Base-by-base conservation (phyloP, 2,329 filamentous ascomycete species). In the Lachnellula occidentalis region DNA sequence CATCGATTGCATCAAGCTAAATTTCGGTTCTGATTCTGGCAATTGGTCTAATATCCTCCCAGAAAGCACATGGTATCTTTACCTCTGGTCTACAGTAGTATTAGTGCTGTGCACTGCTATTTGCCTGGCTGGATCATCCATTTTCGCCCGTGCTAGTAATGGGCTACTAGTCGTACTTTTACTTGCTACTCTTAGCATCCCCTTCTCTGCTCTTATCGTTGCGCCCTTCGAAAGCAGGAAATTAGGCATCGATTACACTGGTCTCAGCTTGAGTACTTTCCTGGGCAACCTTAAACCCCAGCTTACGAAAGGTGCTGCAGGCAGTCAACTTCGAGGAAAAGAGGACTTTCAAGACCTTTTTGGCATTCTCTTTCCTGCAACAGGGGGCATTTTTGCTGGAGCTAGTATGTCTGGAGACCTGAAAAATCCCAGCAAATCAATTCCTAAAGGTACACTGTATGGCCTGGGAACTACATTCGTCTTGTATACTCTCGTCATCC, bases 401-500 rank as follows among this genome's bases (percentile, higher is more conserved):
- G 90, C 90, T 6, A 92, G 88, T 62, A 95, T 95, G 90, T 95
- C 90, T 7, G 90, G 90, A 17, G 90, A 95, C 67, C 71, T 95
- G 48, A 87, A 81, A 58, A 86, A 90, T 59, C 90, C 90, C 0
- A 92, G 88, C 75, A 89, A 85, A 69, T 82, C 89, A 1, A 95
- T 95, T 51, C 90, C 90, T 0, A 86, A 82, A 58, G 90, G 90
- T n/a, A 95, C 90, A 0, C 72, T 95, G 1, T 88, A 83, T 72
- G 89, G 89, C 2, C 82, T 92, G 68, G 73, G 81, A 11, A 79
- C 90, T 22, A 95, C 90, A 0, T 88, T 95, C 61, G 68, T 87
- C 52, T 77, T 86, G 5, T 95, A 95, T 67, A 74, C 88, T 7
- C 64, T 90, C 24, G 89, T 95, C 48, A 86, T 92, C 46, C 63